Base-by-base conservation (phyloP, 139 green algal genomes). In the Mesotaenium endlicherianum region DNA sequence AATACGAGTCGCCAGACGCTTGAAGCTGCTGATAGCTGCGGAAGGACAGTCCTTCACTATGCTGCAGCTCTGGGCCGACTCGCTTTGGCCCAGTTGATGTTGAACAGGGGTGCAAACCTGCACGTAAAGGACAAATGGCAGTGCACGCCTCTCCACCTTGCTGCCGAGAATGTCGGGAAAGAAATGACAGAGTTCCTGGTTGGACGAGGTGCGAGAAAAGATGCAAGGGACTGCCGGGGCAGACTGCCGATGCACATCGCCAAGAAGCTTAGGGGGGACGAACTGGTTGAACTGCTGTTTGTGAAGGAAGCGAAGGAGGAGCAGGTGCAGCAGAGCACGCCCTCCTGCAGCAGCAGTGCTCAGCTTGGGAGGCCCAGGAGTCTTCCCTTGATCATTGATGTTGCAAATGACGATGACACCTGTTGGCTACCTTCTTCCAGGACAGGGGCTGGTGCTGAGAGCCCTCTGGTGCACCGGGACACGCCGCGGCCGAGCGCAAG, bases 21-120 rank as follows among this genome's bases (percentile, higher is more conserved):
- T 31, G 36, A 80, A 41, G 34, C 49, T 16, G 38, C n/a, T 2
- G 71, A 80, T 40, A 80, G 42, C 30, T 72, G 31, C 71, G 71
- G 71, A 3, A 34, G 71, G 16, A 80, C 71, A 4, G 71, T 71
- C 6, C 71, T 80, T 17, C 71, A 80, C 71, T 80, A 80, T 38
- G 71, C 71, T 16, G 71, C 71, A 60, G 71, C 47, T 16, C 26
- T 26, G 38, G 71, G 71, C 1, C 31, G 36, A 1, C n/a, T 80
- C 8, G 14, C 34, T 2, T 38, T 80, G 5, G 71, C 49, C 0
- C 47, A 38, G 30, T 34, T 80, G 47, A 38, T 80, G 30, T 31
- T 71, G 16, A 40, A 80, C 31, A 34, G 71, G 30, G 71, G 71
- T 31, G 71, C 49, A 38, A 14, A 34, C n/a, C 30, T 80, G 30